Percentiles rank a stretch among this genome's conserved stretches.
Conservation (phyloP, 345 rosid species). For the Barbarea vulgaris region DNA sequence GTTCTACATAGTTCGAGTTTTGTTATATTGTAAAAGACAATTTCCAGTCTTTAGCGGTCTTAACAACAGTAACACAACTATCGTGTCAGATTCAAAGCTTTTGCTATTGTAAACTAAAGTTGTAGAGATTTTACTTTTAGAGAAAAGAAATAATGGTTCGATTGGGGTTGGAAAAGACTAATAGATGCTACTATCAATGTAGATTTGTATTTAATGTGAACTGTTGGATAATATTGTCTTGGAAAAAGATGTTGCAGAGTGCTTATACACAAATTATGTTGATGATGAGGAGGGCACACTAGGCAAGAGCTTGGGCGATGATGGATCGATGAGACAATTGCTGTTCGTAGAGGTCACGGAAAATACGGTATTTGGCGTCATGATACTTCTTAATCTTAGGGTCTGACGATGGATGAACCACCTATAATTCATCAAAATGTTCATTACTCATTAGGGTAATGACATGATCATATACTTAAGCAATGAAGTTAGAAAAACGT, state of each 20-base stretch:
- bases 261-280: slow-evolving; percentile 18
- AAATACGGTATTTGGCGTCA: slow-evolving; percentile 78
- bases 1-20: neutral
- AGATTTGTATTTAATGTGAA: neutral
- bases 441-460: neutral
- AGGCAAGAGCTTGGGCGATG: slow-evolving; percentile 71
- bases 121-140: too few relatives aligned
- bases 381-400: slow-evolving; percentile 87
- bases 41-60: too few relatives aligned
- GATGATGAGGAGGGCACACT: slow-evolving; percentile 21
- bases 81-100: too few relatives aligned
- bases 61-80: too few relatives aligned
- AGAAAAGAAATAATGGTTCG: too few relatives aligned
- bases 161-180: too few relatives aligned
- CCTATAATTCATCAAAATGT: slow-evolving; percentile 44
- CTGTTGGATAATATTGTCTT: neutral
- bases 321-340: slow-evolving; percentile 73
- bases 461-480: neutral
- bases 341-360: slow-evolving; percentile 73
- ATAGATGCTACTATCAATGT: neutral
- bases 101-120: too few relatives aligned
- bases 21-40: too few relatives aligned
- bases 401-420: slow-evolving; percentile 76
- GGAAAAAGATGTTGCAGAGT: slow-evolving; percentile 7
- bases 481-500: neutral